Conservation (phyloP, 805 yeast species). For the Ogataea saltuana region DNA sequence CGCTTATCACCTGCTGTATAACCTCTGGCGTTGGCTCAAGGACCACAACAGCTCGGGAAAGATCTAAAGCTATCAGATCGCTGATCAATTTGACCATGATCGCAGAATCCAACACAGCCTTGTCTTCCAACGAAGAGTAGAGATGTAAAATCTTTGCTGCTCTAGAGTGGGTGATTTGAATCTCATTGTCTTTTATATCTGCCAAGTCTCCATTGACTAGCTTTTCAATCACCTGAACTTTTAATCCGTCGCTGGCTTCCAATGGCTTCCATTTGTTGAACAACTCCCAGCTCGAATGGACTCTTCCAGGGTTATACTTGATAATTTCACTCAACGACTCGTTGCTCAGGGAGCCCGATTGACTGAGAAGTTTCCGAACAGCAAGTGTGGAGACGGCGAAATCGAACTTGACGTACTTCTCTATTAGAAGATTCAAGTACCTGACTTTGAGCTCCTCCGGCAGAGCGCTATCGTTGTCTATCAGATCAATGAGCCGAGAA, state of each 20-base stretch:
- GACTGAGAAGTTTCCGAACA: conserved; percentile 4
- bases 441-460: conserved; percentile 16
- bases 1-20: conserved; percentile 12
- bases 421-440: conserved; percentile 29
- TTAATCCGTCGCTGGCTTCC: background rate
- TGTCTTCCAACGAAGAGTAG: conserved; percentile 16
- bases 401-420: conserved; percentile 28
- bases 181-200: conserved; percentile 19
- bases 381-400: conserved; percentile 30
- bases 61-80: conserved; percentile 22
- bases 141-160: conserved; percentile 18
- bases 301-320: conserved; percentile 39
- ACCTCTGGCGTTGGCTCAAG: conserved; percentile 17
- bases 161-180: conserved; percentile 16
- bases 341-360: conserved; percentile 10
- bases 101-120: conserved; percentile 13
- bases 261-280: conserved; percentile 18
- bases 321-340: conserved; percentile 29
- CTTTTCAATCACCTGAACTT: conserved; percentile 1
- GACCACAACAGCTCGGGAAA: conserved; percentile 18
- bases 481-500: background rate
- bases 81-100: conserved; percentile 15
- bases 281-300: conserved; percentile 36
- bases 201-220: conserved; percentile 7
- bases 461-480: conserved; percentile 9